Evolutionary conservation across 345 rosid genomes (phyloP).

Genomic region (Acer yangbiense): DNA sequence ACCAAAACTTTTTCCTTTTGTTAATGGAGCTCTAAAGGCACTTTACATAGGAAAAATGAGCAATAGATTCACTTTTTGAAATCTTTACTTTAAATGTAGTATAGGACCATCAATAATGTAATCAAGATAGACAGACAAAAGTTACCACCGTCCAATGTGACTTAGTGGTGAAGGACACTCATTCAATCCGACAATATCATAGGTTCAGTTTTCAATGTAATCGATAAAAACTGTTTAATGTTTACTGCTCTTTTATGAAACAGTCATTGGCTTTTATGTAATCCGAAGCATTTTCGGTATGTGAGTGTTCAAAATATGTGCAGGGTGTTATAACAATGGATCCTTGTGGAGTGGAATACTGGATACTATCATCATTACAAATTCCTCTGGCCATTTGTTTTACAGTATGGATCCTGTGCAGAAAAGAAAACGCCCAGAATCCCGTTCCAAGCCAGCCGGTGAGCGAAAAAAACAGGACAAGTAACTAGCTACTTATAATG

Average conservation of each 20-base stretch:
- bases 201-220: too few relatives aligned
- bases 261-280: background rate
- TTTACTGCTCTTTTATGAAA: background rate
- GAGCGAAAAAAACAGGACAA: background rate
- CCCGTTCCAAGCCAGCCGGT: conserved; percentile 41
- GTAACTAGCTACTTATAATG: background rate
- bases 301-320: conserved; percentile 2
- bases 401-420: conserved; percentile 60
- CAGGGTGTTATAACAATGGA: conserved; percentile 65
- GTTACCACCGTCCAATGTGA: too few relatives aligned
- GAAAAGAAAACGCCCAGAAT: conserved; percentile 38
- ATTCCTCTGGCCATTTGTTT: conserved; percentile 74
- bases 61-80: background rate
- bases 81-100: background rate
- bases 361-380: conserved; percentile 71
- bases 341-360: conserved; percentile 71
- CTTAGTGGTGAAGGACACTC: too few relatives aligned
- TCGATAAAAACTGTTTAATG: too few relatives aligned
- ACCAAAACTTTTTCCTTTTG: background rate
- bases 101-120: background rate
- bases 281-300: background rate
- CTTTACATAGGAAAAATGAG: background rate
- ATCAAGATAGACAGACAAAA: background rate
- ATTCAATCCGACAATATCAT: too few relatives aligned
- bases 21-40: background rate